These are phyloP conservation scores for Boeremia lycopersici DNA, from an alignment of 2,329 filamentous ascomycete species.

Conservation along the genomic window DNA sequence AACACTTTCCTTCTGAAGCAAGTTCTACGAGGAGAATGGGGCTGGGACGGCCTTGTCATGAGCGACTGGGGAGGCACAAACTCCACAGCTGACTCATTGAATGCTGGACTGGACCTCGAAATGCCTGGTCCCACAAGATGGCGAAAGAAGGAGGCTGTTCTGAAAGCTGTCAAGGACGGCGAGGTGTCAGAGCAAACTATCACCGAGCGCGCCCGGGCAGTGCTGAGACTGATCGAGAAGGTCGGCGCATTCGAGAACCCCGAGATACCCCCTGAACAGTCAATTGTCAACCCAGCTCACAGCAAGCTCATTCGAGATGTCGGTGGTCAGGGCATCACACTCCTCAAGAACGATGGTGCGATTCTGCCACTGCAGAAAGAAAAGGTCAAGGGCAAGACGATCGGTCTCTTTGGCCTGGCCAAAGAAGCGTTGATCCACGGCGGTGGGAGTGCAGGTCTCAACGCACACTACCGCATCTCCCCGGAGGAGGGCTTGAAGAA, in stretches of 20 bases:
- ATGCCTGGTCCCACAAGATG: conserved; percentile 63
- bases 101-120: conserved; percentile 46
- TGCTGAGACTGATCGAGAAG: conserved; percentile 70
- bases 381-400: conserved; percentile 59
- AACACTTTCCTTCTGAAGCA: conserved; percentile 69
- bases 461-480: conserved; percentile 37
- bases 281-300: conserved; percentile 67
- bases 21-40: conserved; percentile 75
- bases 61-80: conserved; percentile 64
- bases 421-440: conserved; percentile 51
- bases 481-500: conserved; percentile 33
- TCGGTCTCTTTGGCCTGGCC: conserved; percentile 74
- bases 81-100: conserved; percentile 42
- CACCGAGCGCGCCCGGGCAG: conserved; percentile 37
- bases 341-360: conserved; percentile 72
- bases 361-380: conserved; percentile 69
- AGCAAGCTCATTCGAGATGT: conserved; percentile 67
- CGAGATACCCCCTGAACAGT: conserved; percentile 61
- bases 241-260: conserved; percentile 66
- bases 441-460: conserved; percentile 40
- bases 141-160: conserved; percentile 69
- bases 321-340: conserved; percentile 70
- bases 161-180: conserved; percentile 44
- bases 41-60: conserved; percentile 70
- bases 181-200: conserved; percentile 57